These are phyloP conservation scores for Scytalidium sp. DNA, from an alignment of 2,329 filamentous ascomycete genomes.

Conservation along the genomic window DNA sequence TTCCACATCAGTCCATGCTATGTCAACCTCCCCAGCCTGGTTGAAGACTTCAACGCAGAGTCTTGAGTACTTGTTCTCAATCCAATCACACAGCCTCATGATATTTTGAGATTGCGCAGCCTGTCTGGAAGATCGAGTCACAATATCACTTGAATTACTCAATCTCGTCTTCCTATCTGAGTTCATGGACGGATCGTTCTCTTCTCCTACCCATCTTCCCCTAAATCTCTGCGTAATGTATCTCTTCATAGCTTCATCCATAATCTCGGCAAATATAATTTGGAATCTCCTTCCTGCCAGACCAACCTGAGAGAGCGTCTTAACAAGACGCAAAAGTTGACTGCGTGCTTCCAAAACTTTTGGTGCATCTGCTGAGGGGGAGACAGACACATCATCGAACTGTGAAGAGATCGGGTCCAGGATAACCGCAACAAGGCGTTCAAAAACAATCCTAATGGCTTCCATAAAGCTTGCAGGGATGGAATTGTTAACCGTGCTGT, in stretches of 20 bases:
- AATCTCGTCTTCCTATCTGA: background rate
- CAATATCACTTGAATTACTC: constrained; percentile 16
- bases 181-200: background rate
- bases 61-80: constrained; percentile 64
- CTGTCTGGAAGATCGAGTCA: constrained; percentile 26
- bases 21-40: constrained; percentile 27
- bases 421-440: constrained; percentile 47
- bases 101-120: constrained; percentile 52
- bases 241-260: constrained; percentile 62
- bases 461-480: constrained; percentile 50
- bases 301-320: constrained; percentile 61
- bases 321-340: constrained; percentile 53
- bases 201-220: constrained; percentile 51
- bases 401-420: constrained; percentile 31
- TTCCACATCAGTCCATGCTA: constrained; percentile 56
- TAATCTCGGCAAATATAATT: constrained; percentile 67
- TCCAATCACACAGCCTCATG: constrained; percentile 60
- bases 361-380: constrained; percentile 11
- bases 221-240: constrained; percentile 62
- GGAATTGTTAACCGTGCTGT: constrained; percentile 64
- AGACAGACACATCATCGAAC: constrained; percentile 8
- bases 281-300: constrained; percentile 68
- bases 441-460: constrained; percentile 53
- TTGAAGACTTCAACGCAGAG: constrained; percentile 61
- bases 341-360: constrained; percentile 38